These are phyloP conservation scores for Jasminum sambac DNA, from an alignment of 257 asterid genomes.

Conservation along the genomic window DNA sequence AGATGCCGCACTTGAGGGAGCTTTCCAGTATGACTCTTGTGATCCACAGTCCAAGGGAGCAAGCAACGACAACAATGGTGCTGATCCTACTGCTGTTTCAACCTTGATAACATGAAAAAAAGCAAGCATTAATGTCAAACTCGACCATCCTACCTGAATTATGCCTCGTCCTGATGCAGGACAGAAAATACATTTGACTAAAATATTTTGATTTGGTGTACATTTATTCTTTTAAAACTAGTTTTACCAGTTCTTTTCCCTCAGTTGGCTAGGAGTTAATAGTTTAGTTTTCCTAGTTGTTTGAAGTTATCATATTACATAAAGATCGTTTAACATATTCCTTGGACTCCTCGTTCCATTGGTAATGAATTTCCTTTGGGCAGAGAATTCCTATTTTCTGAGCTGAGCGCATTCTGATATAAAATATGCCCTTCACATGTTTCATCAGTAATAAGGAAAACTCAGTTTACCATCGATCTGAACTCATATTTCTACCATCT, in stretches of 20 bases:
- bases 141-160: not conserved
- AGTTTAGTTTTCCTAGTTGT: not conserved
- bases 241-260: not conserved
- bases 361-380: not conserved
- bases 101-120: constrained; percentile 58
- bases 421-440: constrained; percentile 7
- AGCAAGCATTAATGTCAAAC: constrained; percentile 13
- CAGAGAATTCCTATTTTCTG: constrained; percentile 11
- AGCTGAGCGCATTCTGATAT: constrained; percentile 11
- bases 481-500: not conserved
- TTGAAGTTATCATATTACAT: not conserved
- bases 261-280: not conserved
- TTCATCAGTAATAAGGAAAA: not conserved
- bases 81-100: constrained; percentile 86
- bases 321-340: not conserved
- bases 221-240: not conserved
- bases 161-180: not conserved
- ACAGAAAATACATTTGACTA: constrained; percentile 23
- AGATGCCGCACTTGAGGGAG: constrained; percentile 71
- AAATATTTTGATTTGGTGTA: constrained; percentile 10
- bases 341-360: constrained; percentile 12
- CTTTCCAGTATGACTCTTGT: constrained; percentile 82
- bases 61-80: constrained; percentile 75
- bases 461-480: not conserved
- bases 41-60: constrained; percentile 72